These are phyloP conservation scores for Tricholoma matsutake DNA, from an alignment of 768 basidiomycete genomes.

Conservation along the genomic window DNA sequence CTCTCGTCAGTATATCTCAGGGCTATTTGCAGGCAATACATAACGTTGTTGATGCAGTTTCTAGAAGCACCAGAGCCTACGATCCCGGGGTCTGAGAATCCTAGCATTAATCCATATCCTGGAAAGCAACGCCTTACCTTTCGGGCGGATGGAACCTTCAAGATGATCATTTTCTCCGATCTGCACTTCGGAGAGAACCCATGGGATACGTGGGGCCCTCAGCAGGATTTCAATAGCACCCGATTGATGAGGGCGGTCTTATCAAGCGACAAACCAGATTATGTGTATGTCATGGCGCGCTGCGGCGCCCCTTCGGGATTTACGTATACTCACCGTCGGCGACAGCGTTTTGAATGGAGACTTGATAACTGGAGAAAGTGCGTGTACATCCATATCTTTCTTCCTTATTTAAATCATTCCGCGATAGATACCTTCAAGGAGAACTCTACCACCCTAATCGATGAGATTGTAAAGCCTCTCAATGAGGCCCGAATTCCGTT, in stretches of 20 bases:
- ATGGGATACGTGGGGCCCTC: conserved; percentile 63
- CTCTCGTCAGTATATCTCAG: neutral
- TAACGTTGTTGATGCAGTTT: neutral
- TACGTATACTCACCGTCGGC: neutral
- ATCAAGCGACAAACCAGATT: conserved; percentile 60
- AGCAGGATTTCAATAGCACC: conserved; percentile 63
- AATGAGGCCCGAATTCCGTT: conserved; percentile 59
- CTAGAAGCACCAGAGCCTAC: conserved; percentile 4
- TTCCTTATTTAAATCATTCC: neutral
- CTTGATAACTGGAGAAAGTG: conserved; percentile 70
- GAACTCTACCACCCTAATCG: conserved; percentile 65
- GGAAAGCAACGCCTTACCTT: conserved; percentile 50
- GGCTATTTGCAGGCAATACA: neutral
- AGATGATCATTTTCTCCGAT: conserved; percentile 72
- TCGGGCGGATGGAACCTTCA: conserved; percentile 58
- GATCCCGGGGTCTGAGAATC: neutral
- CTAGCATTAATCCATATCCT: conserved; percentile 35
- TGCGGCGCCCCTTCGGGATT: neutral
- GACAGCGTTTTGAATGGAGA: conserved; percentile 69
- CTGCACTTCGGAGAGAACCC: conserved; percentile 77
- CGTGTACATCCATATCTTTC: conserved; percentile 12
- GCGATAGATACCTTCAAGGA: conserved; percentile 57
- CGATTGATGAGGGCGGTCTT: conserved; percentile 56
- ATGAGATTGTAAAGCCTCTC: conserved; percentile 59
- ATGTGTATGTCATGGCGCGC: conserved; percentile 45